These are phyloP conservation scores for Powellomyces hirtus DNA, from an alignment of 192 early-diverging fungal genomes.

Conservation along the genomic window DNA sequence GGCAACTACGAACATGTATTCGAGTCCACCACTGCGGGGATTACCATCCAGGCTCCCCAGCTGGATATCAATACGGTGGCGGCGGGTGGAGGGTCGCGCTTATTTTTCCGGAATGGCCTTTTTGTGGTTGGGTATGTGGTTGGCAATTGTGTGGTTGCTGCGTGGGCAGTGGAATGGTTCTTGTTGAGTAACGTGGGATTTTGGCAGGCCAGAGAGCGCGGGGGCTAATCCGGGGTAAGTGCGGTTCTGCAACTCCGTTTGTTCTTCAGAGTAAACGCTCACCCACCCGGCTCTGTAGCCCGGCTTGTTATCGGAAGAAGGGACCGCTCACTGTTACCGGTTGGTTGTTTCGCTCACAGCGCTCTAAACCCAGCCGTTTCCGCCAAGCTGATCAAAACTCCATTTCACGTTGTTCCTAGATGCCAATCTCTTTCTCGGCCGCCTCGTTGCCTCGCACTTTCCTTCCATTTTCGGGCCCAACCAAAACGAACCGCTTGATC, in stretches of 20 bases:
- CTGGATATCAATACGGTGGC: constrained; percentile 94
- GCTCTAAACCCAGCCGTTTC: too few species aligned
- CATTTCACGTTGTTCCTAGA: too few species aligned
- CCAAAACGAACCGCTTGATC: constrained; percentile 79
- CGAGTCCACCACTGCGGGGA: constrained; percentile 80
- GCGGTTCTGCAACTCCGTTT: not conserved
- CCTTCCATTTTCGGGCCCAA: constrained; percentile 90
- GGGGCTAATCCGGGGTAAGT: constrained; percentile 81
- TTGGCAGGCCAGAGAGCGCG: constrained; percentile 66
- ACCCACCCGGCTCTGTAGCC: constrained; percentile 27
- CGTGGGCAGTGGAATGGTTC: not conserved
- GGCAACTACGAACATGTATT: constrained; percentile 90
- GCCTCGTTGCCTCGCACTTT: constrained; percentile 82
- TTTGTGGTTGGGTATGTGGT: constrained; percentile 79
- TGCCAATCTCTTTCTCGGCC: constrained; percentile 87
- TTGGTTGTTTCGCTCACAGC: too few species aligned
- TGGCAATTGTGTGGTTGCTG: not conserved
- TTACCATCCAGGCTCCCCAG: constrained; percentile 94
- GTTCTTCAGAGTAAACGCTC: not conserved
- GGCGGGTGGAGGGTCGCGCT: constrained; percentile 89
- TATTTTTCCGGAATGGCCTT: constrained; percentile 91
- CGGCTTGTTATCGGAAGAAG: constrained; percentile 92
- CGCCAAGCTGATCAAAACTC: too few species aligned
- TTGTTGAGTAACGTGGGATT: not conserved
- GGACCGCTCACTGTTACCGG: constrained; percentile 91